These are phyloP conservation scores for Glutinoglossum americanum DNA, from an alignment of 495 filamentous ascomycete genomes.

Conservation along the genomic window DNA sequence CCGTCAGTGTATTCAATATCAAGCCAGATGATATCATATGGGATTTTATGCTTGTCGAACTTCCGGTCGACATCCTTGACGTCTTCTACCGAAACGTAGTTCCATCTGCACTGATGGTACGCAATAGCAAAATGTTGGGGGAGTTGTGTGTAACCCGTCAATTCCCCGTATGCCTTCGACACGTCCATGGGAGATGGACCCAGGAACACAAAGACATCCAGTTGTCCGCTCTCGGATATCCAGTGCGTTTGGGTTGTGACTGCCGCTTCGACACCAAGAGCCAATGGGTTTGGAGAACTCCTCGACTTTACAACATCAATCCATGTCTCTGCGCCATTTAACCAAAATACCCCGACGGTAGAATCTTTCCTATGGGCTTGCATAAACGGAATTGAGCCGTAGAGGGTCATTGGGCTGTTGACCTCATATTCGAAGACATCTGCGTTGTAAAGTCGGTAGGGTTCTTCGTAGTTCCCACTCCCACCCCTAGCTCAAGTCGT, in stretches of 20 bases:
- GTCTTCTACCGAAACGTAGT: conserved; percentile 91
- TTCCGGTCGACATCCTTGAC: conserved; percentile 90
- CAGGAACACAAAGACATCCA: conserved; percentile 88
- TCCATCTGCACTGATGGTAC: conserved; percentile 97
- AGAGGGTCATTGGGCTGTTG: conserved; percentile 96
- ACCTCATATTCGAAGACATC: conserved; percentile 97
- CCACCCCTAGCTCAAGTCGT: conserved; percentile 23
- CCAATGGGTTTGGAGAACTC: conserved; percentile 49
- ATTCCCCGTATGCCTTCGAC: conserved; percentile 58
- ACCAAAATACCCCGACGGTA: conserved; percentile 94
- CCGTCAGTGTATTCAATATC: conserved; percentile 92
- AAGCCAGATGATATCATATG: conserved; percentile 97
- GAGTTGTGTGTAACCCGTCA: conserved; percentile 85
- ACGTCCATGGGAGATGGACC: conserved; percentile 69
- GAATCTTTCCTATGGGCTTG: conserved; percentile 86
- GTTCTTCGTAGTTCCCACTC: conserved; percentile 61
- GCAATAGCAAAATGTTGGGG: conserved; percentile 80
- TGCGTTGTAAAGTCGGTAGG: conserved; percentile 89
- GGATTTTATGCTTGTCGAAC: conserved; percentile 84
- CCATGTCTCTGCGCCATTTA: conserved; percentile 96
- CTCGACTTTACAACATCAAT: conserved; percentile 79
- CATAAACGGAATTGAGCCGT: conserved; percentile 90
- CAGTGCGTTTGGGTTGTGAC: conserved; percentile 79
- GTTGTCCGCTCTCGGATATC: conserved; percentile 76
- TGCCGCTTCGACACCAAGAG: conserved; percentile 44